These are phyloP conservation scores for Trapa bicornis DNA, from an alignment of 345 rosid genomes.

Conservation along the genomic window DNA sequence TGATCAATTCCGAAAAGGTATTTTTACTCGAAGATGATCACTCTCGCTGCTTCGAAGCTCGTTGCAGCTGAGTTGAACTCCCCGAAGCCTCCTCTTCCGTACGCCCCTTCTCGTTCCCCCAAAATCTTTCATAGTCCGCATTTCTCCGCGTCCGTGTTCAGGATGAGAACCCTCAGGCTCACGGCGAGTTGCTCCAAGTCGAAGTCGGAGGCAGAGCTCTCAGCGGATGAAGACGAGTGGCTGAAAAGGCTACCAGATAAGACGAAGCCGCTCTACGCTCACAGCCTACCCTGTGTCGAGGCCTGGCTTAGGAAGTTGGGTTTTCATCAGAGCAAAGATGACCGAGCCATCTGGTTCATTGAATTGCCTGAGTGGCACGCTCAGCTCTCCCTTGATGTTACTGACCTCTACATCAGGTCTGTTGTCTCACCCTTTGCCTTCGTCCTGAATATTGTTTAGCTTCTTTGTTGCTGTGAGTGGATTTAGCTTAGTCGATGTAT, in stretches of 20 bases:
- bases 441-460: too few species aligned
- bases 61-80: conserved; percentile 5
- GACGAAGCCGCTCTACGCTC: conserved; percentile 74
- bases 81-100: neutral
- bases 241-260: conserved; percentile 65
- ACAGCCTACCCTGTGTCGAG: conserved; percentile 87
- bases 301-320: conserved; percentile 72
- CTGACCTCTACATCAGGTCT: conserved; percentile 76
- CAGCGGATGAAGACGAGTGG: conserved; percentile 74
- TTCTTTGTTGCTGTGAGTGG: neutral
- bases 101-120: conserved; percentile 9
- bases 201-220: conserved; percentile 42
- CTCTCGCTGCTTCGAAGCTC: conserved; percentile 21
- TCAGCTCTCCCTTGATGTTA: conserved; percentile 70
- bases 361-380: conserved; percentile 87
- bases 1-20: neutral
- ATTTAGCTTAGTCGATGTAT: neutral
- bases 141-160: conserved; percentile 1
- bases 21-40: conserved; percentile 21
- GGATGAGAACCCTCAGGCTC: conserved; percentile 14
- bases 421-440: neutral
- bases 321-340: conserved; percentile 61
- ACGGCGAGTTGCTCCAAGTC: conserved; percentile 34
- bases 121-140: conserved; percentile 9
- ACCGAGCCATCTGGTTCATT: conserved; percentile 65